A percentile compares a stretch with the other conserved stretches of the same genome.
Evolutionary conservation across 1,284 basidiomycete genomes (phyloP).

Genomic region (Moniliophthora roreri): DNA sequence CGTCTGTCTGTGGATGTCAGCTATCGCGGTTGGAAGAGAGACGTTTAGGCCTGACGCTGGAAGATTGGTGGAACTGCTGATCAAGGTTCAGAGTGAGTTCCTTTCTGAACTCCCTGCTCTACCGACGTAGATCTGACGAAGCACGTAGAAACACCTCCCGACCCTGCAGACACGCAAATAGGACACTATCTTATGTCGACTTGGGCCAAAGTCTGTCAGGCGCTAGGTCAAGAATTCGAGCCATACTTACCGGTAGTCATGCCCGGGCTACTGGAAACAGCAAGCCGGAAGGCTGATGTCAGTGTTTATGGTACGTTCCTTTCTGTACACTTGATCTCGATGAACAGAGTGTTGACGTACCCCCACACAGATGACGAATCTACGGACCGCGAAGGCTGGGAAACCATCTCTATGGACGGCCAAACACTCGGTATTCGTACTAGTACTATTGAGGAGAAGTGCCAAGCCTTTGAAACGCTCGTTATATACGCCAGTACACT

Average conservation of each 20-base stretch:
- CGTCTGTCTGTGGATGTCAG: constrained; percentile 33
- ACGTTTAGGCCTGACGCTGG: constrained; percentile 74
- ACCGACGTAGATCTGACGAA: not conserved
- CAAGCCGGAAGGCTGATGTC: constrained; percentile 78
- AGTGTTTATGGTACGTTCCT: constrained; percentile 64
- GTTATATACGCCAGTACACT: constrained; percentile 79
- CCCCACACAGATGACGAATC: constrained; percentile 43
- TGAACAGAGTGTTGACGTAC: not conserved
- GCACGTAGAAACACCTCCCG: constrained; percentile 55
- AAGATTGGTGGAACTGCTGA: constrained; percentile 70
- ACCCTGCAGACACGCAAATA: constrained; percentile 65
- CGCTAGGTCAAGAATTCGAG: constrained; percentile 78
- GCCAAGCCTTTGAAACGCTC: constrained; percentile 82
- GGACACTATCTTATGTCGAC: constrained; percentile 73
- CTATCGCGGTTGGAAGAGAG: constrained; percentile 79
- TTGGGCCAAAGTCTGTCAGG: constrained; percentile 83
- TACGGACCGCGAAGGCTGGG: constrained; percentile 71
- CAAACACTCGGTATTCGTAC: constrained; percentile 77
- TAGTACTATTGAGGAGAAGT: constrained; percentile 82
- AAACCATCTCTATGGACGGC: constrained; percentile 74
- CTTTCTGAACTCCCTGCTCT: not conserved
- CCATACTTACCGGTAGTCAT: constrained; percentile 83
- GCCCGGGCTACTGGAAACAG: constrained; percentile 73
- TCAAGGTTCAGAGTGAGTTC: constrained; percentile 73
- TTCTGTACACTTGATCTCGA: not conserved